Evolutionary conservation across 2,329 filamentous ascomycete genomes (phyloP).

Genomic region (Colletotrichum orbiculare): DNA sequence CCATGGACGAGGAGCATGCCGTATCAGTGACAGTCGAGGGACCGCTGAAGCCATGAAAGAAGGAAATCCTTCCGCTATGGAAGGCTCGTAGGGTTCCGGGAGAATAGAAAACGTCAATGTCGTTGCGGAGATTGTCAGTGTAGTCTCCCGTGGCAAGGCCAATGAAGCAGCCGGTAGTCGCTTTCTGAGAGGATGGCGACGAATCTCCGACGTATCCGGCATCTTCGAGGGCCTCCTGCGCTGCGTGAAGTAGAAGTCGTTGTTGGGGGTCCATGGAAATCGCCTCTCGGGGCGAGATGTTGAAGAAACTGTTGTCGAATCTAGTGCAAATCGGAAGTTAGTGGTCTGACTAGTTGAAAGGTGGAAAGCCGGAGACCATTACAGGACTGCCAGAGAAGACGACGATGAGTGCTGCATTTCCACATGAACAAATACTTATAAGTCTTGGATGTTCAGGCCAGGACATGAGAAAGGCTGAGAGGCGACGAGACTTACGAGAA

Average conservation of each 20-base stretch:
- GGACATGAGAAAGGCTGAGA: too few relatives aligned
- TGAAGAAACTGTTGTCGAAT: slow-evolving; percentile 41
- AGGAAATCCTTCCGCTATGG: slow-evolving; percentile 45
- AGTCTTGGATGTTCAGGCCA: too few relatives aligned
- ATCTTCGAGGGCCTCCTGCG: slow-evolving; percentile 48
- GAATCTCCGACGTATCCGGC: slow-evolving; percentile 38
- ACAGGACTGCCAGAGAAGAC: too few relatives aligned
- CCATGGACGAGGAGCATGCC: slow-evolving; percentile 50
- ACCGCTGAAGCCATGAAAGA: slow-evolving; percentile 50
- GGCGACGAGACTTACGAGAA: too few relatives aligned
- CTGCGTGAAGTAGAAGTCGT: slow-evolving; percentile 45
- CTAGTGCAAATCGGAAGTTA: background rate
- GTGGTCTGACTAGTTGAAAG: too few relatives aligned
- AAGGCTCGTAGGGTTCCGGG: slow-evolving; percentile 48
- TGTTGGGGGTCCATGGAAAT: slow-evolving; percentile 46
- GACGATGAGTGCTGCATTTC: too few relatives aligned
- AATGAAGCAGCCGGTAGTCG: slow-evolving; percentile 48
- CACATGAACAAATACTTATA: too few relatives aligned
- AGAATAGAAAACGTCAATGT: slow-evolving; percentile 49
- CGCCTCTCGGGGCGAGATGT: slow-evolving; percentile 41
- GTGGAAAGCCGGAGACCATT: too few relatives aligned
- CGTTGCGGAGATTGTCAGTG: slow-evolving; percentile 54
- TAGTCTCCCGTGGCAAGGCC: slow-evolving; percentile 38
- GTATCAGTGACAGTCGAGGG: slow-evolving; percentile 50
- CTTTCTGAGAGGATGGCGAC: slow-evolving; percentile 2